Conservation (phyloP, 1,284 basidiomycete species). For the Boletus semigastroideus region DNA sequence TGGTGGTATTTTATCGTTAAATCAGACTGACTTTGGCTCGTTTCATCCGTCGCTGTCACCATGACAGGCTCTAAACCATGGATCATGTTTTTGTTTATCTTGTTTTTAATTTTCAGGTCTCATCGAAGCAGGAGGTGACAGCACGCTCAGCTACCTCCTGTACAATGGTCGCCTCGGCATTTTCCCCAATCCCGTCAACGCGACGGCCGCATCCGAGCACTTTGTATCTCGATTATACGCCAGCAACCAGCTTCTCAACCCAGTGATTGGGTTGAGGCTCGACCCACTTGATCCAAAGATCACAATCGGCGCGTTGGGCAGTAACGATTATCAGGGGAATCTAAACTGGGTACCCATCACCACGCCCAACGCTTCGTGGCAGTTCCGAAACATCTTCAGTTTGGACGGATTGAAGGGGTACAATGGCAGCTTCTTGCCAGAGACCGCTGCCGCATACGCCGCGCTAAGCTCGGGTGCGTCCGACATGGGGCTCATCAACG, state of each 20-base stretch:
- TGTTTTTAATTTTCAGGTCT: conserved; percentile 8
- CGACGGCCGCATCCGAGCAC: conserved; percentile 16
- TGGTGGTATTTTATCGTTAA: conserved; percentile 11
- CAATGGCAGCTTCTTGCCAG: conserved; percentile 15
- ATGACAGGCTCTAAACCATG: not conserved
- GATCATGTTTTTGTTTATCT: not conserved
- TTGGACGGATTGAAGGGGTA: conserved; percentile 19
- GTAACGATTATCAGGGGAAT: conserved; percentile 24
- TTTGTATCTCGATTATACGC: conserved; percentile 19
- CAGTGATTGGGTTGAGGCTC: conserved; percentile 26
- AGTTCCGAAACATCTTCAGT: conserved; percentile 6
- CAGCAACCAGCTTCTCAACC: conserved; percentile 24
- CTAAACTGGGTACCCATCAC: conserved; percentile 26
- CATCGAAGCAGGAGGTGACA: conserved; percentile 16
- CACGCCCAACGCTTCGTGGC: conserved; percentile 16
- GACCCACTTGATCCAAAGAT: conserved; percentile 26
- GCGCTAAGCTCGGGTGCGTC: conserved; percentile 11
- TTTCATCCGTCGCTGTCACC: not conserved
- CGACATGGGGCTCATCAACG: no score
- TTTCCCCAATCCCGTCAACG: conserved; percentile 20
- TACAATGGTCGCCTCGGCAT: conserved; percentile 28
- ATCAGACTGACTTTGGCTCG: conserved; percentile 14
- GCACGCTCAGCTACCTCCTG: conserved; percentile 10
- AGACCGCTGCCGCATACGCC: conserved; percentile 5
- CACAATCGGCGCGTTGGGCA: conserved; percentile 27